Conservation (phyloP, 164 flowering plant species). For the Berberis vulgaris region DNA sequence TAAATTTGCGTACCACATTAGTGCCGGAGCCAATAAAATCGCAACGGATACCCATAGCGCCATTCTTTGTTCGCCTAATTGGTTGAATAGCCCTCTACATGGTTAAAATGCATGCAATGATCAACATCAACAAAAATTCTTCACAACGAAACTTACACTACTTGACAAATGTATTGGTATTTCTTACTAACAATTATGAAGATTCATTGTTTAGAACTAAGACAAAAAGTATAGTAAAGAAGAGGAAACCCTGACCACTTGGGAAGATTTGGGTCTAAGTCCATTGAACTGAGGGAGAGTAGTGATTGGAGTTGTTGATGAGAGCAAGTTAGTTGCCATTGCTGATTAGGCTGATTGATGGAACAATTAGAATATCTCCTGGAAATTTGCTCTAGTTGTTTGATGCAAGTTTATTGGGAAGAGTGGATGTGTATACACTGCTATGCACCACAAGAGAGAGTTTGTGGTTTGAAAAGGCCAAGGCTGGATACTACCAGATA, state of each 20-base stretch:
- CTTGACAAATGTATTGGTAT: no score
- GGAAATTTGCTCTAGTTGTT: no score
- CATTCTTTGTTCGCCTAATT: constrained; percentile 45
- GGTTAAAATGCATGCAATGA: no score
- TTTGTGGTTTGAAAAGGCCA: no score
- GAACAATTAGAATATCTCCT: not conserved
- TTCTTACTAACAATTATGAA: constrained; percentile 9
- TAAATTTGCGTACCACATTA: constrained; percentile 48
- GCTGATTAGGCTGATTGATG: not conserved
- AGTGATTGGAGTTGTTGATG: constrained; percentile 33
- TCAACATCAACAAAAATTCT: not conserved
- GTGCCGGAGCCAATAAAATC: constrained; percentile 83
- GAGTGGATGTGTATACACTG: no score
- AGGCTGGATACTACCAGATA: no score
- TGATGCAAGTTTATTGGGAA: no score
- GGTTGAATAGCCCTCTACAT: constrained; percentile 36
- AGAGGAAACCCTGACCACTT: constrained; percentile 47
- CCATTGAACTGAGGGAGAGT: constrained; percentile 73
- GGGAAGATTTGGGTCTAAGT: constrained; percentile 40
- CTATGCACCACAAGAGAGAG: no score
- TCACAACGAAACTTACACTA: not conserved
- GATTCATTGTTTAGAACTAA: no score
- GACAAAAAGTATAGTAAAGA: no score
- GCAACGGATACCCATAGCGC: constrained; percentile 72
- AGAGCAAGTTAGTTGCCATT: constrained; percentile 21